Evolutionary conservation across 768 basidiomycete species (phyloP).

Genomic region (Kwoniella botswanensis): DNA sequence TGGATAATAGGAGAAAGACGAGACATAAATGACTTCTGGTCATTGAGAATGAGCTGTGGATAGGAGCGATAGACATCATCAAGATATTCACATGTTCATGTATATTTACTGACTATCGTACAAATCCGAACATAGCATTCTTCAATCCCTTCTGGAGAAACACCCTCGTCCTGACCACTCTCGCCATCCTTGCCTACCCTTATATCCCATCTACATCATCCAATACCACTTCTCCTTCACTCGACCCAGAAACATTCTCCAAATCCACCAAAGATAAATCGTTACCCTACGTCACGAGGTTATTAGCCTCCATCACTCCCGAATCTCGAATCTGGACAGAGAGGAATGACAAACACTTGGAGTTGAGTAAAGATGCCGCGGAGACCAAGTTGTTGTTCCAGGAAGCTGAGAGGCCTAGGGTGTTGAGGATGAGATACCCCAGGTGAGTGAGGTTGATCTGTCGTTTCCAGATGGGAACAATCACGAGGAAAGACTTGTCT

Average conservation of each 20-base stretch:
- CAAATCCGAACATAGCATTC: conserved; percentile 49
- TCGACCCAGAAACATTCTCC: conserved; percentile 34
- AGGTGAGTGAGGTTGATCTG: conserved; percentile 45
- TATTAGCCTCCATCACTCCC: conserved; percentile 54
- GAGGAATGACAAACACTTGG: conserved; percentile 59
- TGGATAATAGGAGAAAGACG: not conserved
- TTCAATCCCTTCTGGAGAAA: conserved; percentile 56
- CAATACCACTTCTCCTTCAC: conserved; percentile 37
- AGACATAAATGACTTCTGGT: too few species aligned
- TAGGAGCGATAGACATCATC: too few species aligned
- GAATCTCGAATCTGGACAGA: conserved; percentile 52
- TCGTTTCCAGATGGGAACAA: too few species aligned
- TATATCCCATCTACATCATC: conserved; percentile 53
- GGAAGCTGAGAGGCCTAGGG: conserved; percentile 59
- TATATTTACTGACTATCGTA: too few species aligned
- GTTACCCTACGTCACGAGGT: conserved; percentile 51
- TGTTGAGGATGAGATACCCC: conserved; percentile 56
- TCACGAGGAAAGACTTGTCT: too few species aligned
- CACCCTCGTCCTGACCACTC: conserved; percentile 48
- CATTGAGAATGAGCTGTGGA: too few species aligned
- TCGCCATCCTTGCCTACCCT: conserved; percentile 49
- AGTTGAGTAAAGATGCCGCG: conserved; percentile 54
- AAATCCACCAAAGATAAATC: conserved; percentile 25
- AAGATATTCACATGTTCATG: too few species aligned
- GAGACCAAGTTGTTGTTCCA: conserved; percentile 59